Evolutionary conservation across 441 rosid species (phyloP), one percentile per base, ranked within the genome.

Genomic region (Mallotus repandus): DNA sequence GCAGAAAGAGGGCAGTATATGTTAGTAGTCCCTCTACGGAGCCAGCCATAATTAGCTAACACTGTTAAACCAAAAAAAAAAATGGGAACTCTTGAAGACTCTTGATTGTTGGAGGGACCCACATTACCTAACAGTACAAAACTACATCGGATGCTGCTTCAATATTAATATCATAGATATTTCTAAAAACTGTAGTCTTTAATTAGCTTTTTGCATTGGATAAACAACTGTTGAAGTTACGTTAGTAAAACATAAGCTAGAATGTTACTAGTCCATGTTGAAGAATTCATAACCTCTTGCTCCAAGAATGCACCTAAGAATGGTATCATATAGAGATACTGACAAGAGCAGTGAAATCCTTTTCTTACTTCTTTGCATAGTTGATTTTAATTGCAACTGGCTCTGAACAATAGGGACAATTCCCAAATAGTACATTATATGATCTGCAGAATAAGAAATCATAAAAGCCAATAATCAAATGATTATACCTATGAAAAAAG

Each of bases 321-420:
- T 38, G 41, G 41, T 6, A 38, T 38, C 41, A 38, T 38, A 38
- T 38, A 38, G 41, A 29, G 5, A 69, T 21, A 21, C 9, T 18
- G 49, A 56, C 25, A 21, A 45, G 55, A 14, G 57, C 5, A 3
- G 14, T 13, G 3, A 45, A 56, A 10, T 11, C 14, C 15, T 10
- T 60, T 54, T 38, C 66, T 68, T 73, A 81, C 55, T 75, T 79
- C 80, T 63, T 82, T 12, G 71, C 16, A 71, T 45, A 19, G 76
- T 71, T 80, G 81, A 79, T 78, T 80, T 85, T 89, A 74, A 90
- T 87, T 22, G 97, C 96, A 4, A 89, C 80, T 12, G 91, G 87
- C 70, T 88, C 92, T 43, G 87, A 93, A 68, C 94, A 89, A 77
- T 87, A 89, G 2, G 94, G 93, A 70, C 97, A 91, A 61, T 89